These are phyloP conservation scores for Alternaria dauci DNA, from an alignment of 2,329 filamentous ascomycete species.

Conservation along the genomic window DNA sequence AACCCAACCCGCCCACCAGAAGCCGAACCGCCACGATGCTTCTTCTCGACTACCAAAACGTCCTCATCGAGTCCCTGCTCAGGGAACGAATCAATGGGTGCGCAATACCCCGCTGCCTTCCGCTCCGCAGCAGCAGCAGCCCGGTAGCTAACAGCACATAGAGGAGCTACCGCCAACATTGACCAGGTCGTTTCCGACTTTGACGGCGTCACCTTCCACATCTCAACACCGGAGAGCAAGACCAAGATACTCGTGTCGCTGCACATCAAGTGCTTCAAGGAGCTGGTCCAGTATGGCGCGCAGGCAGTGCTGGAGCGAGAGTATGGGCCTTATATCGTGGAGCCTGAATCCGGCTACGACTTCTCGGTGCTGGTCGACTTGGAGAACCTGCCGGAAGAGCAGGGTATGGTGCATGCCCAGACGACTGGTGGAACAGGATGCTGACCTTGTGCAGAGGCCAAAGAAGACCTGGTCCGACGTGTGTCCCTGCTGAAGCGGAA, in stretches of 20 bases:
- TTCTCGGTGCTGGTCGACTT: slow-evolving; percentile 93
- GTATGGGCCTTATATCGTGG: slow-evolving; percentile 90
- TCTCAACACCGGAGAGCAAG: slow-evolving; percentile 94
- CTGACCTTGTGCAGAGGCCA: slow-evolving; percentile 68
- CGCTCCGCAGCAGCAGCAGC: slow-evolving; percentile 41
- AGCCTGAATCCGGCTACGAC: slow-evolving; percentile 90
- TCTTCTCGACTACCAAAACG: slow-evolving; percentile 98
- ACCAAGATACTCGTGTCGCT: slow-evolving; percentile 94
- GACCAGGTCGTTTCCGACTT: slow-evolving; percentile 99
- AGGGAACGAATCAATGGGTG: slow-evolving; percentile 94
- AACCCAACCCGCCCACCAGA: slow-evolving; percentile 13
- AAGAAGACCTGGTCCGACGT: slow-evolving; percentile 84
- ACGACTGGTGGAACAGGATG: neutral
- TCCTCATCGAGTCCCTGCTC: slow-evolving; percentile 94
- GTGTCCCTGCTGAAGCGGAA: slow-evolving; percentile 96
- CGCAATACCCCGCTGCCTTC: slow-evolving; percentile 42
- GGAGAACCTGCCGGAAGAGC: slow-evolving; percentile 81
- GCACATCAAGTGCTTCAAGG: slow-evolving; percentile 91
- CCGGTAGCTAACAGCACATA: slow-evolving; percentile 56
- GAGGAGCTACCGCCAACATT: slow-evolving; percentile 84
- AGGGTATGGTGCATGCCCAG: slow-evolving; percentile 61
- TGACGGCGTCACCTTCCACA: slow-evolving; percentile 97
- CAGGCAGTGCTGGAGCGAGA: slow-evolving; percentile 90
- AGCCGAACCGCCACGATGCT: slow-evolving; percentile 66
- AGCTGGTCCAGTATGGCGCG: slow-evolving; percentile 92